Conservation (phyloP, 495 filamentous ascomycete genomes). For the Lepraria neglecta region DNA sequence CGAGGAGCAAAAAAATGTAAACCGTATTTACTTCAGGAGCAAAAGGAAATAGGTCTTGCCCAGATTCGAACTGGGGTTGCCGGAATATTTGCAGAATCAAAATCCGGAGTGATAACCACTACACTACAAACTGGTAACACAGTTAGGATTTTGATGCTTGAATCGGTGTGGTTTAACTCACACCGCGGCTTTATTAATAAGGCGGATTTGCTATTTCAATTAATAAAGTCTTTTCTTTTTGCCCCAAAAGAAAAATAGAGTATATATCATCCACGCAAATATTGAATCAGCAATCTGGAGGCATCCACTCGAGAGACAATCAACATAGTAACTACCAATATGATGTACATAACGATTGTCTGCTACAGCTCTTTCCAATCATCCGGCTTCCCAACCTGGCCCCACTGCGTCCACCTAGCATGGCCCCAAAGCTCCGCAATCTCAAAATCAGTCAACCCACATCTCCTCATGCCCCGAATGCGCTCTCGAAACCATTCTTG, state of each 20-base stretch:
- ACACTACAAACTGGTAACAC: constrained; percentile 25
- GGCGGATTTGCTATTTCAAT: accelerated
- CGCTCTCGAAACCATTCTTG: constrained; percentile 8
- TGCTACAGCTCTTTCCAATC: constrained; percentile 1
- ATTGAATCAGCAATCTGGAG: too few species aligned
- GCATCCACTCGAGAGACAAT: too few species aligned
- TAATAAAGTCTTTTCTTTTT: too few species aligned
- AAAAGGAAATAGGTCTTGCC: constrained; percentile 27
- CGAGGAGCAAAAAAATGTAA: neutral
- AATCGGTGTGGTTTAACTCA: neutral
- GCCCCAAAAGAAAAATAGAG: too few species aligned
- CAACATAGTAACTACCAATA: too few species aligned
- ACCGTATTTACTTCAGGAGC: constrained; percentile 3
- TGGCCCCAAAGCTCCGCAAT: constrained; percentile 7
- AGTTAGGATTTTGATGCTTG: neutral
- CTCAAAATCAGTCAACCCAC: constrained; percentile 10
- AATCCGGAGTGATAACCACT: constrained; percentile 31
- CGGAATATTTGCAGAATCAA: constrained; percentile 23
- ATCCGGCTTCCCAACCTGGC: constrained; percentile 4
- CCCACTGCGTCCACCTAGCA: constrained; percentile 13
- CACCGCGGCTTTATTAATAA: neutral
- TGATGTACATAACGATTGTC: neutral
- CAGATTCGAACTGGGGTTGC: constrained; percentile 29
- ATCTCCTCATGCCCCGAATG: constrained; percentile 16
- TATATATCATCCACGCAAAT: too few species aligned